A percentile compares a stretch with the other conserved stretches of the same genome.
Evolutionary conservation across 1,284 basidiomycete genomes (phyloP).

Genomic region (Naganishia sp.): DNA sequence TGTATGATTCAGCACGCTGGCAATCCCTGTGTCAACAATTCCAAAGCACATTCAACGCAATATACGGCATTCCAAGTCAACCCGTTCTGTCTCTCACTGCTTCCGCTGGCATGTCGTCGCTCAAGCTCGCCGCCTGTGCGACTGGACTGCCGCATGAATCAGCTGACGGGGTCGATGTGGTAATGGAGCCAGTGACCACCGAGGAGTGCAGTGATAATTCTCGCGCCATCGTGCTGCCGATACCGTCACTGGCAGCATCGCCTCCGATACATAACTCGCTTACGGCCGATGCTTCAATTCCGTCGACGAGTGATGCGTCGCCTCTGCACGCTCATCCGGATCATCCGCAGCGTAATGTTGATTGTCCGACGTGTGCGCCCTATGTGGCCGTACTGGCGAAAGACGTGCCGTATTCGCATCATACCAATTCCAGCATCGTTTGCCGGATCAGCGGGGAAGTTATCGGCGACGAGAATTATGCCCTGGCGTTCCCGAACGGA

Average conservation of each 20-base stretch:
- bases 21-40: slow-evolving; percentile 69
- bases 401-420: slow-evolving; percentile 89
- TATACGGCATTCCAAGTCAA: slow-evolving; percentile 82
- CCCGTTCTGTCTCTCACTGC: slow-evolving; percentile 81
- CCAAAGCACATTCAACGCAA: slow-evolving; percentile 76
- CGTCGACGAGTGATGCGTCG: slow-evolving; percentile 21
- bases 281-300: slow-evolving; percentile 29
- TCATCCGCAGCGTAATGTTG: slow-evolving; percentile 66
- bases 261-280: slow-evolving; percentile 43
- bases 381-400: slow-evolving; percentile 74
- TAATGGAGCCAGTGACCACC: slow-evolving; percentile 17
- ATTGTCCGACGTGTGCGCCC: slow-evolving; percentile 86
- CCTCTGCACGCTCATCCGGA: slow-evolving; percentile 42
- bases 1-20: slow-evolving; percentile 83
- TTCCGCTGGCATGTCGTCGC: slow-evolving; percentile 80
- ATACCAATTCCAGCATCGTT: slow-evolving; percentile 92
- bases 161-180: slow-evolving; percentile 37
- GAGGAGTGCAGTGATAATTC: slow-evolving; percentile 14
- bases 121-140: slow-evolving; percentile 75
- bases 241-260: slow-evolving; percentile 42
- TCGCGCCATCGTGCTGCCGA: slow-evolving; percentile 16
- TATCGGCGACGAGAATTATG: slow-evolving; percentile 90
- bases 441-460: slow-evolving; percentile 86
- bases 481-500: slow-evolving; percentile 87
- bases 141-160: slow-evolving; percentile 47